Evolutionary conservation across 345 rosid species (phyloP), one percentile per base, ranked within the genome.

Genomic region (Murraya koenigii): DNA sequence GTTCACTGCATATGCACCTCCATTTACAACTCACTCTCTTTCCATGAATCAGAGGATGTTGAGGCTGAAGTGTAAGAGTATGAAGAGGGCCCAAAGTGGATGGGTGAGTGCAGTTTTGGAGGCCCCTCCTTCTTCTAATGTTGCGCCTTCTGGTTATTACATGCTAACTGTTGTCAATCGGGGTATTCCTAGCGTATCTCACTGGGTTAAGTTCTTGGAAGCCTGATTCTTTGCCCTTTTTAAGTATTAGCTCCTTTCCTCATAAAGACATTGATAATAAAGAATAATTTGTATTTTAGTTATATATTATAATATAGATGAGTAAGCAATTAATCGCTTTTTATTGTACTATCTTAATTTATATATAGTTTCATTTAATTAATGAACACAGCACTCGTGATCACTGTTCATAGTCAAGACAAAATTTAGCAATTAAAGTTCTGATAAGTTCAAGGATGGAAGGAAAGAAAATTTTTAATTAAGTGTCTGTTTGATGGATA

Each of bases 11-110:
- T 84, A 84, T 1, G 73, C 84, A 2, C 87, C 90, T 0, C 87
- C 90, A 5, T 90, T 90, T 26, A 77, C 87, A 10, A 86, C 89
- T 1, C 92, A 90, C 74, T 87, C 89, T 3, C 60, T 80, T 47
- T 83, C 88, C 1, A 89, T 88, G 81, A 88, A 89, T 32, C 87
- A 87, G 78, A 86, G 94, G 80, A 74, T 90, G 85, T 86, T 89
- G 11, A 80, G 72, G 54, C 77, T 87, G 66, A 72, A 73, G 54
- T 55, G 80, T 56, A 77, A 26, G 69, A 75, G 54, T 11, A 49
- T 66, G 73, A 66, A 22, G 47, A 77, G 63, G 78, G 44, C 56
- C 11, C 35, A 14, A 0, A 77, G 49, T 72, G 86, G 83, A 19
- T 69, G 66, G 78, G 47, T 67, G 41, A 78, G 54, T 17, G 82